Evolutionary conservation across 1,139 yeast species (phyloP).

Genomic region (Casaregolazyma suthepensis): DNA sequence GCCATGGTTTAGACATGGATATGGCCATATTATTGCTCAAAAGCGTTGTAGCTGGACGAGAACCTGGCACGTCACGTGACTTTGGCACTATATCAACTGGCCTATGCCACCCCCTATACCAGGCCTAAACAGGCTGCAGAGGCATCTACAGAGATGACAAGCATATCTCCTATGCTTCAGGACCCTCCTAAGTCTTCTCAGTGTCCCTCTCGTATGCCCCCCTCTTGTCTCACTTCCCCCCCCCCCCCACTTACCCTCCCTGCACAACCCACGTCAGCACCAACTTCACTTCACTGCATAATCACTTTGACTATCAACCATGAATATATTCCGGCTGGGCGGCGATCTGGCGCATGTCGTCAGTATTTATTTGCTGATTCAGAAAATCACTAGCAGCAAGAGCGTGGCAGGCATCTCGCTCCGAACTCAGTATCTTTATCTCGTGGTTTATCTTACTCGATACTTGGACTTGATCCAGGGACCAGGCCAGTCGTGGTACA

Average conservation of each 20-base stretch:
- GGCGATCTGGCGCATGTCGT: slow-evolving; percentile 83
- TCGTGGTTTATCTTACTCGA: slow-evolving; percentile 70
- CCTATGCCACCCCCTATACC: too few species aligned
- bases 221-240: background rate
- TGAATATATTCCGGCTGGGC: slow-evolving; percentile 9
- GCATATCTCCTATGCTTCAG: background rate
- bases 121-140: slow-evolving; percentile 20
- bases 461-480: slow-evolving; percentile 64
- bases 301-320: background rate
- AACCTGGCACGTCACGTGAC: too few species aligned
- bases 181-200: background rate
- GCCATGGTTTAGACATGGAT: too few species aligned
- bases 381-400: slow-evolving; percentile 56
- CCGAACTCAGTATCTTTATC: slow-evolving; percentile 80
- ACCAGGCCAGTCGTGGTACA: slow-evolving; percentile 54
- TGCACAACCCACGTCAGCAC: background rate
- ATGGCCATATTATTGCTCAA: too few species aligned
- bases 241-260: background rate
- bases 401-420: slow-evolving; percentile 81
- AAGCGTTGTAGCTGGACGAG: too few species aligned
- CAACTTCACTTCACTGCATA: background rate
- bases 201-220: background rate
- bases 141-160: background rate
- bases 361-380: slow-evolving; percentile 68
- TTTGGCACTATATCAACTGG: too few species aligned